These are phyloP conservation scores for Debaryomyces udenii DNA, from an alignment of 1,139 yeast genomes.

Conservation along the genomic window DNA sequence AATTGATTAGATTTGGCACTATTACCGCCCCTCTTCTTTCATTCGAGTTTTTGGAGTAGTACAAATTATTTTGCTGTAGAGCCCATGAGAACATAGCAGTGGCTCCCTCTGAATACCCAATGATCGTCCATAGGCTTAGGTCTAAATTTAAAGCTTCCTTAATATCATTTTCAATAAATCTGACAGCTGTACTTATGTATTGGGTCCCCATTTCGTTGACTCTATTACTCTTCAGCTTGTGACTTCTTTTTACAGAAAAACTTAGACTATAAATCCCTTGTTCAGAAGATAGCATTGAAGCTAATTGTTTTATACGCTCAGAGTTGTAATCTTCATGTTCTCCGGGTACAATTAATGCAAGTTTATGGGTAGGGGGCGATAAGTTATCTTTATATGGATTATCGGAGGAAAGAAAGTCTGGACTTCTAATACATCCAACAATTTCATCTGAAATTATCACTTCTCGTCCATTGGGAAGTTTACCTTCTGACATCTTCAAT, in stretches of 20 bases:
- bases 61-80: conserved; percentile 37
- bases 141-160: conserved; percentile 39
- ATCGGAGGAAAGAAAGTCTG: conserved; percentile 1
- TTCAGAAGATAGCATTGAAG: conserved; percentile 58
- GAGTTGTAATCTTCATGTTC: conserved; percentile 1
- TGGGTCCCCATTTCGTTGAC: conserved; percentile 49
- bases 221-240: conserved; percentile 62
- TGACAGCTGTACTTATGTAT: conserved; percentile 61
- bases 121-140: conserved; percentile 55
- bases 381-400: conserved; percentile 3
- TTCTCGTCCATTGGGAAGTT: background rate
- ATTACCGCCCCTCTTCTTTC: conserved; percentile 34
- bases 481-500: background rate
- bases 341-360: background rate
- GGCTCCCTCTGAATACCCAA: conserved; percentile 82
- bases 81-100: conserved; percentile 80
- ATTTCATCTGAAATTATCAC: conserved; percentile 1
- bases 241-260: conserved; percentile 86
- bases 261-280: conserved; percentile 67
- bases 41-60: conserved; percentile 23
- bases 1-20: conserved; percentile 54
- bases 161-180: conserved; percentile 41
- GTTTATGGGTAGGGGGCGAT: conserved; percentile 4
- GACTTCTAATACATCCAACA: background rate
- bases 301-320: conserved; percentile 33